Evolutionary conservation across 768 basidiomycete species (phyloP), one percentile per base, ranked within the genome.

Genomic region (Podaxis sp.): DNA sequence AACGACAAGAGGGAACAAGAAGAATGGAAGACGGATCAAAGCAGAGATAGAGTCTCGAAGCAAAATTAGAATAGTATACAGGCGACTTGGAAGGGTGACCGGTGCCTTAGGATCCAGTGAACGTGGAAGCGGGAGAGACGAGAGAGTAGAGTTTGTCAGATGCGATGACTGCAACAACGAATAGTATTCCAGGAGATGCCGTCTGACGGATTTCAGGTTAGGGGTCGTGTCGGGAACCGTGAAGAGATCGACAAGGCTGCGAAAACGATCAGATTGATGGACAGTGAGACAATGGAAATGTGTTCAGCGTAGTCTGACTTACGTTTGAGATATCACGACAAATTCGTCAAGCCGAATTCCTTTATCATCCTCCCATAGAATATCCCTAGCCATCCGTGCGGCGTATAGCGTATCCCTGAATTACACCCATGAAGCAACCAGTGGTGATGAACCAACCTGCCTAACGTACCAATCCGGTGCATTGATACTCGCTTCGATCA

Each of bases 281-380:
- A 17, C 27, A 33, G 60, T 55, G 57, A 50, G 38, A n/a, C 54
- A 59, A 9, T 40, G 36, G 60, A 53, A 46, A 57, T 50, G 25
- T 53, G 12, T 53, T 25, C 64, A 59, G 68, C 67, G 33, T 15
- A 8, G 27, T 17, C 57, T 64, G 19, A 77, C 91, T 68, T 77
- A 98, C 96, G 93, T 95, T 73, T 99, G 97, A 13, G 92, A 92
- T 60, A 97, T 82, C 12, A 80, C 73, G 22, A 94, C 89, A 70
- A 91, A 96, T 58, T 97, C 87, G 52, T 89, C 85, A 51, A 96
- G 83, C 55, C 86, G 80, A 63, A 98, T 86, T 33, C 85, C 82
- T 63, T 83, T 82, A 63, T 94, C 89, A 63, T 86, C 82, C 68
- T 89, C 89, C 94, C 94, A 98, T n/a, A 99, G 79, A 41, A 99